Conservation (phyloP, 176 grass and related monocot species). For the Dendrocalamus sinicus region DNA sequence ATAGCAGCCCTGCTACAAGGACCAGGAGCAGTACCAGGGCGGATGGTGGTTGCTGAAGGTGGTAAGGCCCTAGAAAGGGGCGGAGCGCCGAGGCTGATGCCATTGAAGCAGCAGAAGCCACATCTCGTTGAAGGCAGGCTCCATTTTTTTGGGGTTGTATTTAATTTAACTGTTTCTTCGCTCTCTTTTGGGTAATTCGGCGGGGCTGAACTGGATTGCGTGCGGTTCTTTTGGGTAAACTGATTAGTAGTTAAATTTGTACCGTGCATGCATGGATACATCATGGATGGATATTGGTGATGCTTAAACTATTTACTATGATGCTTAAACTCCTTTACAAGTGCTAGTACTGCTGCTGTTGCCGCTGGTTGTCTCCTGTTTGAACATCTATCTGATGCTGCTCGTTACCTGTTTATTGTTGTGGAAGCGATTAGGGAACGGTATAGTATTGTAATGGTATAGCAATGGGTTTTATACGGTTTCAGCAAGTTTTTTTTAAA, state of each 20-base stretch:
- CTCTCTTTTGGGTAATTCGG: not conserved
- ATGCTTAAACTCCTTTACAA: not conserved
- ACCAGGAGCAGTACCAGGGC: constrained; percentile 20
- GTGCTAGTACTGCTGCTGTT: not conserved
- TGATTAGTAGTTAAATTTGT: not conserved
- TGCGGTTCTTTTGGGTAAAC: constrained; percentile 12
- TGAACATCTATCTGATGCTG: too few species aligned
- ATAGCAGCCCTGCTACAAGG: constrained; percentile 12
- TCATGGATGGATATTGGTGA: not conserved
- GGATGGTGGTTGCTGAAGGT: constrained; percentile 39
- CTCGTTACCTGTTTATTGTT: too few species aligned
- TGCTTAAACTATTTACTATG: not conserved
- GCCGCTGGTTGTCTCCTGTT: not conserved
- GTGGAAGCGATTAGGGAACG: too few species aligned
- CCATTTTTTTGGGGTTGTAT: not conserved
- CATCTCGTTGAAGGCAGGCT: not conserved
- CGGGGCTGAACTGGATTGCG: not conserved
- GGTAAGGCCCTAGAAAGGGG: too few species aligned
- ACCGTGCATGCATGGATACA: not conserved
- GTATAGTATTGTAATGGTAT: too few species aligned
- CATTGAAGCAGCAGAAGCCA: not conserved
- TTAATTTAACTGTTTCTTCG: not conserved
- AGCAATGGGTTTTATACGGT: too few species aligned
- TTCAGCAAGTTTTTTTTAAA: too few species aligned
- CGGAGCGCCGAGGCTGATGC: constrained; percentile 29